phyloP scores from a whole-genome alignment of 108 stramenopile genomes.

The Nannochloropsis oceanica region DNA sequence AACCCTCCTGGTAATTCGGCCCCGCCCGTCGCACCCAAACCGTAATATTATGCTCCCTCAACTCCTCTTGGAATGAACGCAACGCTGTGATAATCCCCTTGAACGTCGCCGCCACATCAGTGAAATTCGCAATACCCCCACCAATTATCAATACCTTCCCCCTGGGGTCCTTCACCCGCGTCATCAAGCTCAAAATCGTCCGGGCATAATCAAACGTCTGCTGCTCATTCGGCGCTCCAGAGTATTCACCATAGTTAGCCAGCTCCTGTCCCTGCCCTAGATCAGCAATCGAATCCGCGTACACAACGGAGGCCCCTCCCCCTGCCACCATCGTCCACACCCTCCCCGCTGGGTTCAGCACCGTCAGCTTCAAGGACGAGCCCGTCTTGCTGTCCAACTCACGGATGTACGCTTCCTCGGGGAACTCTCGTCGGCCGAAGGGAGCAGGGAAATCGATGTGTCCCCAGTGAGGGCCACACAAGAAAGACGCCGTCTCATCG shows the following conservation, averaged over 20 bases:
- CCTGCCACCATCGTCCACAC: constrained; percentile 90
- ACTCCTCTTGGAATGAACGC: constrained; percentile 47
- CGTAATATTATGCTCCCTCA: constrained; percentile 42
- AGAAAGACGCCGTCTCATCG: constrained; percentile 68
- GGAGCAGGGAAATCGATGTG: constrained; percentile 53
- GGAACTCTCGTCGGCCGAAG: constrained; percentile 62
- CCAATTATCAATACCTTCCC: constrained; percentile 66
- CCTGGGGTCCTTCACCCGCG: constrained; percentile 42
- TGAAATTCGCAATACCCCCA: constrained; percentile 82
- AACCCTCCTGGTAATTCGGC: constrained; percentile 75
- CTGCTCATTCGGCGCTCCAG: constrained; percentile 66
- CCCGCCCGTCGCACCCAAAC: constrained; percentile 78
- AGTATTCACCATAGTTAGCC: constrained; percentile 84
- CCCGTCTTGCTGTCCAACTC: constrained; percentile 67
- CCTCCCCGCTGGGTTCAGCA: constrained; percentile 60
- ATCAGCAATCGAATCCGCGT: constrained; percentile 83
- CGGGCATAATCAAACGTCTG: constrained; percentile 76
- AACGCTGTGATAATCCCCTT: constrained; percentile 72
- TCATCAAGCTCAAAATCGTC: constrained; percentile 66
- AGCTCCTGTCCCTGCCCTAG: constrained; percentile 59
- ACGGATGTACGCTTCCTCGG: constrained; percentile 66
- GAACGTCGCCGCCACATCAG: constrained; percentile 81
- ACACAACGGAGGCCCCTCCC: constrained; percentile 76
- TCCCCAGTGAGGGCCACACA: constrained; percentile 58
- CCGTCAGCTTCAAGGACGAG: constrained; percentile 70